These are phyloP conservation scores for Didymella pomorum DNA, from an alignment of 2,329 filamentous ascomycete genomes.

Conservation along the genomic window DNA sequence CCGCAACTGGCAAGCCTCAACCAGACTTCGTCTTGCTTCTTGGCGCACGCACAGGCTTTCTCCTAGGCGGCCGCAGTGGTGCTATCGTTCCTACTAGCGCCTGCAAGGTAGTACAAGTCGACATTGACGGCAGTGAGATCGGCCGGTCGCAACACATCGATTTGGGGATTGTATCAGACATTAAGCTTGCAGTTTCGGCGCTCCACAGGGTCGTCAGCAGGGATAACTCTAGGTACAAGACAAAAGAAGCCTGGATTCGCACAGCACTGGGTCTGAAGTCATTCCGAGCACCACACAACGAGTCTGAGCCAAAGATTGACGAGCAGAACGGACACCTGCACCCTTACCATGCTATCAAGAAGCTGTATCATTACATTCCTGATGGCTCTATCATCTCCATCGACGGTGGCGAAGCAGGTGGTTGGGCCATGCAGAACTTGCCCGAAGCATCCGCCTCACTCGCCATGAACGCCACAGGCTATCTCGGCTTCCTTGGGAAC, in stretches of 20 bases:
- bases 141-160: constrained; percentile 53
- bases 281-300: constrained; percentile 33
- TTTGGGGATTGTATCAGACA: constrained; percentile 55
- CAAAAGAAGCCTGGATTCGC: constrained; percentile 37
- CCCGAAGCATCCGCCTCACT: constrained; percentile 36
- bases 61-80: constrained; percentile 50
- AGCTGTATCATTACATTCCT: constrained; percentile 50
- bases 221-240: constrained; percentile 25
- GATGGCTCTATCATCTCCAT: constrained; percentile 50
- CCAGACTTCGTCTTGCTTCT: constrained; percentile 56
- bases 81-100: constrained; percentile 50
- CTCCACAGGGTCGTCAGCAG: constrained; percentile 26
- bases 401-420: constrained; percentile 53
- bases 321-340: constrained; percentile 48
- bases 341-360: constrained; percentile 54
- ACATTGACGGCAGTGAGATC: constrained; percentile 55
- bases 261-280: constrained; percentile 36
- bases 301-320: constrained; percentile 33
- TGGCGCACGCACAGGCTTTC: constrained; percentile 54
- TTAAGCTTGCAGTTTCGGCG: constrained; percentile 44
- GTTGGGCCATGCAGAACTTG: constrained; percentile 47
- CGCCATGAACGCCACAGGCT: constrained; percentile 42
- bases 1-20: constrained; percentile 33
- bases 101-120: constrained; percentile 54
- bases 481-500: constrained; percentile 58